Conservation (phyloP, 2,329 filamentous ascomycete genomes). For the Arthrinium puccinioides region DNA sequence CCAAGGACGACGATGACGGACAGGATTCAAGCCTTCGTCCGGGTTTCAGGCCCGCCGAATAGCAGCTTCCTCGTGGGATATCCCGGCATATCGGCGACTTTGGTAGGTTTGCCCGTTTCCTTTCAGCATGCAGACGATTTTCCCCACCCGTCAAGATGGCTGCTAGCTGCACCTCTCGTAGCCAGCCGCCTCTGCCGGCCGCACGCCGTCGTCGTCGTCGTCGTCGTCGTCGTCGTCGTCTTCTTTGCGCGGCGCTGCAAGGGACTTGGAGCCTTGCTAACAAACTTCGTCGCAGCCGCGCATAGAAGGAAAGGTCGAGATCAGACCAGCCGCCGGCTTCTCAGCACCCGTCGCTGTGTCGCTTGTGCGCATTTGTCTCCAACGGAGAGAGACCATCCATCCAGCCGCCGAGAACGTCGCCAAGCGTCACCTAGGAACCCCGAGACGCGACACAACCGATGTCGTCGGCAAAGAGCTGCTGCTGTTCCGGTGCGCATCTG, state of each 20-base stretch:
- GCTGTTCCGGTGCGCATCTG: conserved; percentile 77
- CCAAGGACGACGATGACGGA: conserved; percentile 25
- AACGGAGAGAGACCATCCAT: conserved; percentile 92
- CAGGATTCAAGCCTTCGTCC: conserved; percentile 72
- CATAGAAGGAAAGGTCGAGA: conserved; percentile 96
- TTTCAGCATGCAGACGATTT: too few relatives aligned
- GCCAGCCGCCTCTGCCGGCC: too few relatives aligned
- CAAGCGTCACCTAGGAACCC: conserved; percentile 84
- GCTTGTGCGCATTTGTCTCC: conserved; percentile 87
- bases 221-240: too few relatives aligned
- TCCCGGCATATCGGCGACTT: conserved; percentile 91
- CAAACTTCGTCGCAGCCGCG: conserved; percentile 60
- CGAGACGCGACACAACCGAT: conserved; percentile 83
- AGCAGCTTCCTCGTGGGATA: conserved; percentile 96
- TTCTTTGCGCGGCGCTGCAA: too few relatives aligned
- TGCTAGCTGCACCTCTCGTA: too few relatives aligned
- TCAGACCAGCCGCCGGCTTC: conserved; percentile 76
- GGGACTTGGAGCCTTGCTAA: too few relatives aligned
- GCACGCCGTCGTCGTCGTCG: too few relatives aligned
- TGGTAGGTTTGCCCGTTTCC: conserved; percentile 56
- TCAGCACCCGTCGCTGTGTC: conserved; percentile 88
- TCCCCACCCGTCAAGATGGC: conserved; percentile 1
- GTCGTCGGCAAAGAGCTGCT: conserved; percentile 94
- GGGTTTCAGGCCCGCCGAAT: conserved; percentile 95
- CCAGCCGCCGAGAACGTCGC: conserved; percentile 90